Base-by-base conservation (phyloP, 257 asterid species). In the Perilla frutescens region DNA sequence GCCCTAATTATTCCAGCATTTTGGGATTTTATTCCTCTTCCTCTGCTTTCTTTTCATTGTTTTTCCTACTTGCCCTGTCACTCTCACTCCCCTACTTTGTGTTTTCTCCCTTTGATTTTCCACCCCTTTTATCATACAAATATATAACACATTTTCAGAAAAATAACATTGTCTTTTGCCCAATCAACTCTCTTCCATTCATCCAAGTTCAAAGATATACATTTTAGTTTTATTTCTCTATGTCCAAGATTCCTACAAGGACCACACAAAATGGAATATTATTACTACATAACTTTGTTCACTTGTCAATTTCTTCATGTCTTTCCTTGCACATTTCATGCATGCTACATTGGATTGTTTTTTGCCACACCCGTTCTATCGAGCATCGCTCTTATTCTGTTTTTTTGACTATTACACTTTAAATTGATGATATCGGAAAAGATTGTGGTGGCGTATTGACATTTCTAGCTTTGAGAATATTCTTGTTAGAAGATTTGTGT, bases 1-100 rank as follows among this genome's bases (percentile, higher is more conserved):
- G 75, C 79, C 74, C 68, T 54, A 69, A 78, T 75, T 78, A 70
- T 68, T 72, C 87, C 84, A 76, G 72, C 83, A 80, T 68, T 76
- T 76, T 64, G 62, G 72, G 79, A 84, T 84, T 76, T 80, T 76
- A 80, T 74, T 80, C 85, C 74, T 58, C 20, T 34, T 72, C 72
- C 44, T 32, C 15, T 62, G 72, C 55, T 50, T 37, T 59, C 55
- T 72, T 67, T 45, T 72, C 56, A 43, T 53, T 12, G n/a, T 57
- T 70, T 62, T 39, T 20, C 50, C 76, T 12, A 20, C 63, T 56
- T 75, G 81, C 81, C 37, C 58, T 71, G 71, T 77, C 83, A 70
- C 80, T 78, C 80, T 78, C 85, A 76, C 64, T 66, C 73, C 34
- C 1, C 6, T 20, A 20, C 57, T 58, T 59, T 7, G 20, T 58